phyloP scores from a whole-genome alignment of 176 grass and related monocot species.

The Zoysia japonica region DNA sequence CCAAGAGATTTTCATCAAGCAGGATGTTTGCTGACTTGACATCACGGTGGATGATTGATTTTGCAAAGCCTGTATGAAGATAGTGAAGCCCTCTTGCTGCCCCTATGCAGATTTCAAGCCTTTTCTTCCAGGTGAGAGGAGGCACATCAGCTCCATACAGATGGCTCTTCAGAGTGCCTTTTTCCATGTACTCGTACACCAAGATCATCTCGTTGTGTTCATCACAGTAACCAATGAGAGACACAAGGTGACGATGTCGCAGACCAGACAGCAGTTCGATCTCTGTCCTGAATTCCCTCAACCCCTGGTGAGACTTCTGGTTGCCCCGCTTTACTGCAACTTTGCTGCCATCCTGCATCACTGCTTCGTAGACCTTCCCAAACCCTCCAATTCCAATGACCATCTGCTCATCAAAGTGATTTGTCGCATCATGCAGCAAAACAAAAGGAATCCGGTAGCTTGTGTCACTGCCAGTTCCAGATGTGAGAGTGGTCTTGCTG shows the following conservation, averaged over 20 bases:
- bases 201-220: conserved; percentile 91
- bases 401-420: conserved; percentile 82
- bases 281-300: conserved; percentile 86
- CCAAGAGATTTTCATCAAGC: conserved; percentile 81
- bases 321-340: conserved; percentile 94
- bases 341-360: conserved; percentile 66
- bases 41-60: conserved; percentile 91
- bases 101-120: conserved; percentile 94
- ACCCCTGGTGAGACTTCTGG: conserved; percentile 85
- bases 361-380: conserved; percentile 89
- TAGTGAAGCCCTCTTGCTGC: conserved; percentile 95
- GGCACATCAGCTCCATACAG: conserved; percentile 70
- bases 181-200: conserved; percentile 97
- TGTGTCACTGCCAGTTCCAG: conserved; percentile 56
- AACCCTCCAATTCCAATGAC: conserved; percentile 89
- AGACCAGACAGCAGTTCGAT: conserved; percentile 90
- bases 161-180: conserved; percentile 87
- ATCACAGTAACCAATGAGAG: conserved; percentile 89
- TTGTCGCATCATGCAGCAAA: conserved; percentile 67
- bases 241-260: conserved; percentile 86
- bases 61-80: conserved; percentile 87
- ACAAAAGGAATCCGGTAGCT: conserved; percentile 78
- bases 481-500: conserved; percentile 73
- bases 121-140: conserved; percentile 75
- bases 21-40: conserved; percentile 98